These are phyloP conservation scores for Venturia oleaginea DNA, from an alignment of 2,329 filamentous ascomycete species.

Conservation along the genomic window DNA sequence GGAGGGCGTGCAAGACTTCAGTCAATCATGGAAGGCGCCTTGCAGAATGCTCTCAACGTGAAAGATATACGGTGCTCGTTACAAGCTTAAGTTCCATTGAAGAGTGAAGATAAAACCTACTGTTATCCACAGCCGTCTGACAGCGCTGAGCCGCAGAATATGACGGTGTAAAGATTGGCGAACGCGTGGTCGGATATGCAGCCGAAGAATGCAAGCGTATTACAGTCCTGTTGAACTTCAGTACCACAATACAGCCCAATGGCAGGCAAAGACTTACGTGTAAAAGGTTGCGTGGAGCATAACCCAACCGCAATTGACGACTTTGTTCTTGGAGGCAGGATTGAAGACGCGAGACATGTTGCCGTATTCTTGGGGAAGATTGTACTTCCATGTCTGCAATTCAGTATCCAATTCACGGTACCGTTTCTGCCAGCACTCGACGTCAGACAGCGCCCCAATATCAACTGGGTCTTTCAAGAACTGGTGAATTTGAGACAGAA, in stretches of 20 bases:
- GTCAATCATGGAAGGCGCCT: neutral
- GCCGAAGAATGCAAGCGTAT: slow-evolving; percentile 88
- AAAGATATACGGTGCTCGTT: neutral
- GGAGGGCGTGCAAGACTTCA: neutral
- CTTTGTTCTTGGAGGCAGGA: slow-evolving; percentile 41
- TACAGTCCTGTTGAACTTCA: slow-evolving; percentile 48
- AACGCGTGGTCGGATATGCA: slow-evolving; percentile 82
- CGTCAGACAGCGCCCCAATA: slow-evolving; percentile 73
- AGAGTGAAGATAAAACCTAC: neutral
- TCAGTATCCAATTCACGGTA: slow-evolving; percentile 78
- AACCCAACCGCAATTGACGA: slow-evolving; percentile 72
- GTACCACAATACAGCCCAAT: neutral
- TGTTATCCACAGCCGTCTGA: slow-evolving; percentile 30
- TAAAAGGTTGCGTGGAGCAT: slow-evolving; percentile 89
- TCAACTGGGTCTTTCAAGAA: slow-evolving; percentile 86
- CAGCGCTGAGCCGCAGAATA: slow-evolving; percentile 52
- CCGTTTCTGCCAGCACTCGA: slow-evolving; percentile 80
- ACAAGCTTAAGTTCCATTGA: neutral
- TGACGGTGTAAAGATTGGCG: slow-evolving; percentile 80
- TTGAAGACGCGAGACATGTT: slow-evolving; percentile 65
- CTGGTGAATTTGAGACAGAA: slow-evolving; percentile 77
- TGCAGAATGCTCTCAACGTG: neutral
- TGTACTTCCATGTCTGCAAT: slow-evolving; percentile 74
- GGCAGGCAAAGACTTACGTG: slow-evolving; percentile 44
- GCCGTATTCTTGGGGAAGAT: slow-evolving; percentile 71